phyloP scores from a whole-genome alignment of 768 basidiomycete genomes.

The Rhizopogon salebrosus region DNA sequence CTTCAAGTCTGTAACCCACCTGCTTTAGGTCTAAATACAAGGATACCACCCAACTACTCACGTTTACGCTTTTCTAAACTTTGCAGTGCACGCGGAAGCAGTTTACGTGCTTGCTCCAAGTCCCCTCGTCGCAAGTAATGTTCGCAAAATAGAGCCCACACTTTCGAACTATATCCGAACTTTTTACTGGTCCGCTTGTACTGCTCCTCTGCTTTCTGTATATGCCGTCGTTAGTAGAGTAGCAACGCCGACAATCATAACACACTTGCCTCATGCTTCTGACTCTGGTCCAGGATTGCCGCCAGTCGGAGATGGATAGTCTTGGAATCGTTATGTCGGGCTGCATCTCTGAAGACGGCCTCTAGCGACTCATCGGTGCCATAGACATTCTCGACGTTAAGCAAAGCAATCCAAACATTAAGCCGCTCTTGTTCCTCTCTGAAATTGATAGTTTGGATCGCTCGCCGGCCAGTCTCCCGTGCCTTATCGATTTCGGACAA shows the following conservation, averaged over 20 bases:
- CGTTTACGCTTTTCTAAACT: constrained; percentile 92
- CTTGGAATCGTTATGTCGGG: constrained; percentile 87
- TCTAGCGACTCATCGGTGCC: constrained; percentile 82
- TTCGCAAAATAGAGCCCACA: constrained; percentile 87
- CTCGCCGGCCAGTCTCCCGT: constrained; percentile 78
- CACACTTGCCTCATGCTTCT: constrained; percentile 65
- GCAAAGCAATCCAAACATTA: constrained; percentile 95
- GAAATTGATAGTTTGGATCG: constrained; percentile 84
- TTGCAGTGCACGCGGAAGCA: constrained; percentile 84
- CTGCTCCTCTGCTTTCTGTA: constrained; percentile 89
- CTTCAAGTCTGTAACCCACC: constrained; percentile 66
- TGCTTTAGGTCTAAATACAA: constrained; percentile 1
- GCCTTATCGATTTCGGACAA: constrained; percentile 97
- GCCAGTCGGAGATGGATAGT: constrained; percentile 83
- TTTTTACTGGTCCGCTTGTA: constrained; percentile 88
- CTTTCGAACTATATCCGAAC: constrained; percentile 89
- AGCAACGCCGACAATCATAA: constrained; percentile 2
- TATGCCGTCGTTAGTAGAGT: not conserved
- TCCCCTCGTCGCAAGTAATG: constrained; percentile 71
- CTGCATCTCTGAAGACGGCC: constrained; percentile 84
- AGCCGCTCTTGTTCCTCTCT: constrained; percentile 94
- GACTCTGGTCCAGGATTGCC: constrained; percentile 76
- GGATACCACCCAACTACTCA: constrained; percentile 35
- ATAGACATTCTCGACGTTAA: constrained; percentile 92
- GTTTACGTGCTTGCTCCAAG: constrained; percentile 74